phyloP scores from a whole-genome alignment of 768 basidiomycete genomes.

The Collybiopsis confluens region DNA sequence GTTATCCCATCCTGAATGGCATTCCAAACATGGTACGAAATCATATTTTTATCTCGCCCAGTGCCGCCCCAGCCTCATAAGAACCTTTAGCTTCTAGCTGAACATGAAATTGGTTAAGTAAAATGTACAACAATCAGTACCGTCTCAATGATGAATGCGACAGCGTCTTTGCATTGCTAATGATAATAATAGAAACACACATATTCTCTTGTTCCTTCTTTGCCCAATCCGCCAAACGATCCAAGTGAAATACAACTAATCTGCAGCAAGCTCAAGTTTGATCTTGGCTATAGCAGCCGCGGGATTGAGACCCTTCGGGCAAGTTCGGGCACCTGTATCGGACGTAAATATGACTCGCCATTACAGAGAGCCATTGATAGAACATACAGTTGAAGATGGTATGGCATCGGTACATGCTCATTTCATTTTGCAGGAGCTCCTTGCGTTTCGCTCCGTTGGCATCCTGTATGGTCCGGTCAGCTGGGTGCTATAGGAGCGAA shows the following conservation, averaged over 20 bases:
- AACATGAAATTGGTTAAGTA: constrained; percentile 77
- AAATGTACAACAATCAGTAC: not conserved
- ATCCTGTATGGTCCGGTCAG: constrained; percentile 46
- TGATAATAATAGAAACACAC: not conserved
- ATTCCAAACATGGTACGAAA: constrained; percentile 95
- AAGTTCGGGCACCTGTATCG: constrained; percentile 77
- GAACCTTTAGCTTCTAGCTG: constrained; percentile 69
- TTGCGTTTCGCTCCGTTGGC: constrained; percentile 72
- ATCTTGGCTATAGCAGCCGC: constrained; percentile 90
- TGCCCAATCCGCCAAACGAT: not conserved
- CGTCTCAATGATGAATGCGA: not conserved
- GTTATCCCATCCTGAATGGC: constrained; percentile 86
- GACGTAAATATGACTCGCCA: constrained; percentile 1
- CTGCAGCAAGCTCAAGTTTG: constrained; percentile 83
- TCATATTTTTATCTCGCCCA: not conserved
- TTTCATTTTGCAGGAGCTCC: constrained; percentile 91
- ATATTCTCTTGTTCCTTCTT: not conserved
- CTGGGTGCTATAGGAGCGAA: not conserved
- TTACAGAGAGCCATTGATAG: not conserved
- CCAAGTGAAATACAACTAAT: constrained; percentile 31
- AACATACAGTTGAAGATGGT: constrained; percentile 93
- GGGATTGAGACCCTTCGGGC: constrained; percentile 94
- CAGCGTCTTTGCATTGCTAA: not conserved
- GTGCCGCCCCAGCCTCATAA: constrained; percentile 4
- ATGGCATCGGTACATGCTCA: constrained; percentile 97